phyloP scores from a whole-genome alignment of 1,139 yeast genomes.

The Zygosaccharomyces sapae region DNA sequence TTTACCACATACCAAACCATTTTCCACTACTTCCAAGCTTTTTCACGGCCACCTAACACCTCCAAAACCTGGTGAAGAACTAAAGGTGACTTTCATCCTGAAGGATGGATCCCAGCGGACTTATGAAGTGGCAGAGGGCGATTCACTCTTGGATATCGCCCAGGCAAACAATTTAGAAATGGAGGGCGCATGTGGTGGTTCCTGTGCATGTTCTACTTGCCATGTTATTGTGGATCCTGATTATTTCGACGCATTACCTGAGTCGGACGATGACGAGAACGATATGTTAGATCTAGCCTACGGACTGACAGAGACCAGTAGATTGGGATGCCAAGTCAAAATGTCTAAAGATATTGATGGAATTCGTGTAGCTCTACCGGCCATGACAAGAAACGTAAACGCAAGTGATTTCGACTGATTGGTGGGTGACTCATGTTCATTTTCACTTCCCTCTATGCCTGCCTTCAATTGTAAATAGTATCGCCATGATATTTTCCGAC shows the following conservation, averaged over 20 bases:
- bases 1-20: not conserved
- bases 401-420: conserved; percentile 56
- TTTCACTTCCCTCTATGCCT: no score
- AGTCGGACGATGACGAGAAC: conserved; percentile 95
- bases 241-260: conserved; percentile 83
- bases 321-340: conserved; percentile 89
- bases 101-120: conserved; percentile 84
- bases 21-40: conserved; percentile 6
- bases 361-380: conserved; percentile 90
- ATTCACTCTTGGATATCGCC: conserved; percentile 85
- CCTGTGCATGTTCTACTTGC: conserved; percentile 98
- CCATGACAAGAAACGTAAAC: conserved; percentile 92
- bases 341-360: conserved; percentile 93
- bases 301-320: conserved; percentile 92
- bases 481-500: not conserved
- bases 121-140: conserved; percentile 89
- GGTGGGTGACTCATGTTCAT: no score
- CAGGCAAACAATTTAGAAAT: conserved; percentile 90
- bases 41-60: conserved; percentile 81
- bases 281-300: conserved; percentile 98
- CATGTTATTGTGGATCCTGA: conserved; percentile 96
- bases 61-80: conserved; percentile 90
- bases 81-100: conserved; percentile 80
- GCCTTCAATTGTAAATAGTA: not conserved
- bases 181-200: conserved; percentile 99